These are phyloP conservation scores for Heritiera littoralis DNA, from an alignment of 345 rosid genomes.

Conservation along the genomic window DNA sequence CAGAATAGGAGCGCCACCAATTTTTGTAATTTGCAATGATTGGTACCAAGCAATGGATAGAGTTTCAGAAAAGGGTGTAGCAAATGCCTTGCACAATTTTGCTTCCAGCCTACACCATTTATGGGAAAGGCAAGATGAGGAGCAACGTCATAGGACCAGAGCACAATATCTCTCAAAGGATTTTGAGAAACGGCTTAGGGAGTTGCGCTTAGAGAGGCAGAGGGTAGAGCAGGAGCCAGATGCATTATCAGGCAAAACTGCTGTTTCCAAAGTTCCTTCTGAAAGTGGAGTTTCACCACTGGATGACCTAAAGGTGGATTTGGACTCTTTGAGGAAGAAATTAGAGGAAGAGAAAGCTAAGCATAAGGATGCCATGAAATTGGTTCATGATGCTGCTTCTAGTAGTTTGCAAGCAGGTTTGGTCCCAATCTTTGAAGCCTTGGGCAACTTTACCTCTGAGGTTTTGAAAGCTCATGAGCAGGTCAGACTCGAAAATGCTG, in stretches of 20 bases:
- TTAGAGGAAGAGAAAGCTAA: constrained; percentile 70
- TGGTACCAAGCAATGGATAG: constrained; percentile 78
- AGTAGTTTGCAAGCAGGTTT: constrained; percentile 78
- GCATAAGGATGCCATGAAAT: constrained; percentile 69
- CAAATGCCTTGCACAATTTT: constrained; percentile 63
- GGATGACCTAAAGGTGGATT: constrained; percentile 84
- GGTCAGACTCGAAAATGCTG: constrained; percentile 52
- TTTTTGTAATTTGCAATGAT: constrained; percentile 82
- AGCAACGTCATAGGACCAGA: constrained; percentile 69
- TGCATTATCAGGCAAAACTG: constrained; percentile 56
- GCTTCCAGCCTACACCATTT: constrained; percentile 64
- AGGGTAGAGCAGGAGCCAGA: constrained; percentile 62
- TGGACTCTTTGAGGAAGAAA: constrained; percentile 82
- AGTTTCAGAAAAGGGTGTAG: constrained; percentile 67
- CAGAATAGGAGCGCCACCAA: constrained; percentile 76
- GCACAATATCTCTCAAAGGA: constrained; percentile 81
- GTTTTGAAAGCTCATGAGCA: constrained; percentile 74
- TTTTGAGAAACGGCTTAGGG: constrained; percentile 68
- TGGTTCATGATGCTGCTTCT: constrained; percentile 77
- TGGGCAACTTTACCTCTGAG: constrained; percentile 78
- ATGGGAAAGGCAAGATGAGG: constrained; percentile 92
- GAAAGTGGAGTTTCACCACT: constrained; percentile 69
- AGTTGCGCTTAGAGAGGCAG: constrained; percentile 57
- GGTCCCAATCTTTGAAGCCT: constrained; percentile 80
- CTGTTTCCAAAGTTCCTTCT: constrained; percentile 53